These are phyloP conservation scores for Rhodotorula paludigena DNA, from an alignment of 768 basidiomycete genomes.

Conservation along the genomic window DNA sequence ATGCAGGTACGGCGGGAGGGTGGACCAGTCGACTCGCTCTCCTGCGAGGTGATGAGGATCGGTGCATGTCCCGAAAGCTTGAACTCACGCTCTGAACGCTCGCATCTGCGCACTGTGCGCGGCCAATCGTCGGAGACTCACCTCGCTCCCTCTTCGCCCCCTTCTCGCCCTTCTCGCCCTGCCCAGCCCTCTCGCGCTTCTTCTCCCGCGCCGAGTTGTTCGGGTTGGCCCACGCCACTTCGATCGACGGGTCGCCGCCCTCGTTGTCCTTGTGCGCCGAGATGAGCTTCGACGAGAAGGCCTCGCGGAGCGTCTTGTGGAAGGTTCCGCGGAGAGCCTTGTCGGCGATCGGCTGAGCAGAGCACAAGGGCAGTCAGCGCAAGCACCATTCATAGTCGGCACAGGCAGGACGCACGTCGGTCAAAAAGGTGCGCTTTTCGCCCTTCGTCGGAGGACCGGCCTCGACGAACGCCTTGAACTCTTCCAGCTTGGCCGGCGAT, in stretches of 20 bases:
- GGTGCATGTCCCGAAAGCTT: too few relatives aligned
- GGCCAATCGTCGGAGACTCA: not conserved
- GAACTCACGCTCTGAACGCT: too few relatives aligned
- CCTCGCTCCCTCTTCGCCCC: not conserved
- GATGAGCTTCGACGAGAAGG: conserved; percentile 78
- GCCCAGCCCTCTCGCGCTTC: not conserved
- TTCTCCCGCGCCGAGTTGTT: not conserved
- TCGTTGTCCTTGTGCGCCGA: conserved; percentile 58
- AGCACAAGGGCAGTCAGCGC: too few relatives aligned
- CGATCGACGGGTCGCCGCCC: conserved; percentile 20
- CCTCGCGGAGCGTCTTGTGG: conserved; percentile 71
- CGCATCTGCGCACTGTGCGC: too few relatives aligned
- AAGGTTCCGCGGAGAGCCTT: conserved; percentile 76
- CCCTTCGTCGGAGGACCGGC: conserved; percentile 8
- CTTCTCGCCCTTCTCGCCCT: not conserved
- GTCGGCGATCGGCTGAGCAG: conserved; percentile 52
- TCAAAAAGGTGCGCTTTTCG: conserved; percentile 3
- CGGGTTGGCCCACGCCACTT: conserved; percentile 24
- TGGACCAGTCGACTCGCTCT: conserved; percentile 11
- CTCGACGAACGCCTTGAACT: conserved; percentile 48
- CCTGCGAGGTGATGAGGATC: too few relatives aligned
- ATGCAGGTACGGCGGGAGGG: conserved; percentile 70
- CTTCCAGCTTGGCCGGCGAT: conserved; percentile 51
- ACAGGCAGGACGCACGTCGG: conserved; percentile 22
- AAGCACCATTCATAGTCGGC: too few relatives aligned